These are phyloP conservation scores for Bruguiera parviflora DNA, from an alignment of 345 rosid species.

Conservation along the genomic window DNA sequence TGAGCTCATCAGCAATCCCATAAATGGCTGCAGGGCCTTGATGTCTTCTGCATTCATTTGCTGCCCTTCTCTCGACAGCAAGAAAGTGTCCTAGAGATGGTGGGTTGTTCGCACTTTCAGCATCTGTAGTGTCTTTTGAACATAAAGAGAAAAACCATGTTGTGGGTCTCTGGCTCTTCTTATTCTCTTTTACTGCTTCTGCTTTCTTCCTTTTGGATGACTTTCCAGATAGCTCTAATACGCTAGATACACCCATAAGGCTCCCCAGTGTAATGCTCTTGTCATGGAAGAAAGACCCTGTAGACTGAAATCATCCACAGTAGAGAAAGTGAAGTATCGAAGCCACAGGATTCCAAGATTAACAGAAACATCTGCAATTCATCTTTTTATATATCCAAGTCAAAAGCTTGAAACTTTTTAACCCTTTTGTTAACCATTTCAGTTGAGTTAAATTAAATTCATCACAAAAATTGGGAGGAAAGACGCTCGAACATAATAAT, in stretches of 20 bases:
- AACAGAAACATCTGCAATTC: not conserved
- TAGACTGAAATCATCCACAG: conserved; percentile 41
- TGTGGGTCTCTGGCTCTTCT: conserved; percentile 24
- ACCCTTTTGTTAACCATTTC: too few relatives aligned
- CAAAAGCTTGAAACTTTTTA: not conserved
- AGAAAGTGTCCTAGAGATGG: not conserved
- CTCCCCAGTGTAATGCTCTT: conserved; percentile 60
- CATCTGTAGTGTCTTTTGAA: conserved; percentile 34
- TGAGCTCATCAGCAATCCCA: conserved; percentile 30
- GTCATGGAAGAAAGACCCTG: conserved; percentile 71
- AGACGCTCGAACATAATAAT: too few relatives aligned
- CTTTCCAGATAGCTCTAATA: conserved; percentile 49
- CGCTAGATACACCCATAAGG: conserved; percentile 55
- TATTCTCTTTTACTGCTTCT: conserved; percentile 19
- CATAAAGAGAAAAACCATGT: conserved; percentile 54
- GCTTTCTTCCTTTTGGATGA: conserved; percentile 40
- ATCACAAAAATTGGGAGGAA: too few relatives aligned
- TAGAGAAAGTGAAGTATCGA: not conserved
- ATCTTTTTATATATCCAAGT: not conserved
- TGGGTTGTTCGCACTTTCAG: conserved; percentile 23
- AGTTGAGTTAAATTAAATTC: too few relatives aligned
- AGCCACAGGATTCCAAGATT: not conserved
- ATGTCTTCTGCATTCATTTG: conserved; percentile 30
- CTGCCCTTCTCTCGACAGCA: conserved; percentile 41
- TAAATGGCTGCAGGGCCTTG: conserved; percentile 36